These are phyloP conservation scores for Climacium dendroides DNA, from an alignment of 225 moss, liverwort and hornwort genomes.

Conservation along the genomic window DNA sequence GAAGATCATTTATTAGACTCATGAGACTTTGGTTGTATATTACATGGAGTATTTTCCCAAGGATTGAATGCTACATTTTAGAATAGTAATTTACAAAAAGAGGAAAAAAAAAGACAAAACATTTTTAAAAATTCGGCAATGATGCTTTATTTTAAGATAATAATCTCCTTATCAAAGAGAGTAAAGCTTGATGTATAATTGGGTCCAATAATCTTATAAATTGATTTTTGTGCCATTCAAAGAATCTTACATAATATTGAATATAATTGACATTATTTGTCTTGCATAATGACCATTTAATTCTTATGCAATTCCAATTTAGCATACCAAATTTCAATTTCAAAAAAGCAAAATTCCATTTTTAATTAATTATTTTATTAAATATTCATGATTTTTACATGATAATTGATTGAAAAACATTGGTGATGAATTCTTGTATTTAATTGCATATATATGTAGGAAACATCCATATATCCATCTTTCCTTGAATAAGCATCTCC, in stretches of 20 bases:
- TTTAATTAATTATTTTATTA: accelerated
- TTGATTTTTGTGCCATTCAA: accelerated
- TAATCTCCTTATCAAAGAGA: accelerated
- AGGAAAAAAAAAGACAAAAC: accelerated
- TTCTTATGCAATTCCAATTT: accelerated
- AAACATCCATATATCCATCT: neutral
- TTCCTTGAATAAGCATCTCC: neutral
- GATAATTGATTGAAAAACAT: neutral
- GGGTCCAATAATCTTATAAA: neutral
- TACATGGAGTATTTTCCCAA: accelerated
- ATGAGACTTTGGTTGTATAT: neutral
- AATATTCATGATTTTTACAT: neutral
- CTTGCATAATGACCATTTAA: neutral
- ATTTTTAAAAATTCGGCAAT: accelerated
- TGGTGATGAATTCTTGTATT: neutral
- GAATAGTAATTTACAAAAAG: accelerated
- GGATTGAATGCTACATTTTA: accelerated
- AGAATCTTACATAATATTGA: neutral
- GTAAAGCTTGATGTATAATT: neutral
- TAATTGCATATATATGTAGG: neutral
- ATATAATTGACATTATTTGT: neutral
- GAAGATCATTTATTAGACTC: accelerated
- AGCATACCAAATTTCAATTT: neutral
- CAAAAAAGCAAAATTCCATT: neutral
- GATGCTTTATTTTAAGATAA: neutral